These are phyloP conservation scores for Amniculicola lignicola DNA, from an alignment of 495 filamentous ascomycete genomes.

Conservation along the genomic window DNA sequence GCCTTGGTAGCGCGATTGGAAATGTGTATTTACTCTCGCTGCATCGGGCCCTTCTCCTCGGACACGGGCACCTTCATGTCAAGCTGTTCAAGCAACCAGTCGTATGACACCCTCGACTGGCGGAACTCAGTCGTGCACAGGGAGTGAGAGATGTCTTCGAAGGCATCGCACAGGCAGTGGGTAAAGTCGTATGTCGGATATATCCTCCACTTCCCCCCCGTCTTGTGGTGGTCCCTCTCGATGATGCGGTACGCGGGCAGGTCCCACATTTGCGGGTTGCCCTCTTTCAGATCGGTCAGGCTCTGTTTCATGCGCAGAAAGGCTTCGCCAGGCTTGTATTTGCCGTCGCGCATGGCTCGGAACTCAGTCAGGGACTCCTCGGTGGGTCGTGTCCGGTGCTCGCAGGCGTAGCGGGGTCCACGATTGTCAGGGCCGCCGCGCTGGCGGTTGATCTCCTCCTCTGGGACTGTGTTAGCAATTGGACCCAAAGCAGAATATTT, in stretches of 20 bases:
- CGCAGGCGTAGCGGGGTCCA: slow-evolving; percentile 69
- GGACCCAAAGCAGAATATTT: not conserved
- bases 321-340: slow-evolving; percentile 83
- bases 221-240: slow-evolving; percentile 63
- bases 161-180: slow-evolving; percentile 83
- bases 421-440: slow-evolving; percentile 67
- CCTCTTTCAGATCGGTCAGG: slow-evolving; percentile 45
- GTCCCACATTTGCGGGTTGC: slow-evolving; percentile 63
- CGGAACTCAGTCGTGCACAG: slow-evolving; percentile 87
- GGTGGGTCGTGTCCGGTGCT: slow-evolving; percentile 67
- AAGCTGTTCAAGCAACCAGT: slow-evolving; percentile 78
- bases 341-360: slow-evolving; percentile 84
- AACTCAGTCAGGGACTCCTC: slow-evolving; percentile 81
- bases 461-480: slow-evolving; percentile 37
- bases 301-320: slow-evolving; percentile 91
- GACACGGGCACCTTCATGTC: slow-evolving; percentile 55
- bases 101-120: slow-evolving; percentile 72
- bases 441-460: slow-evolving; percentile 77
- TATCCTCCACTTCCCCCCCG: slow-evolving; percentile 72
- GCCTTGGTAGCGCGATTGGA: too few species aligned
- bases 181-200: slow-evolving; percentile 93
- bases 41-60: slow-evolving; percentile 62
- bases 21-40: slow-evolving; percentile 59
- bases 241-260: slow-evolving; percentile 76
- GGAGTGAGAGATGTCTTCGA: slow-evolving; percentile 84